Conservation (phyloP, 192 early-diverging fungal species). For the Backusella sp. region DNA sequence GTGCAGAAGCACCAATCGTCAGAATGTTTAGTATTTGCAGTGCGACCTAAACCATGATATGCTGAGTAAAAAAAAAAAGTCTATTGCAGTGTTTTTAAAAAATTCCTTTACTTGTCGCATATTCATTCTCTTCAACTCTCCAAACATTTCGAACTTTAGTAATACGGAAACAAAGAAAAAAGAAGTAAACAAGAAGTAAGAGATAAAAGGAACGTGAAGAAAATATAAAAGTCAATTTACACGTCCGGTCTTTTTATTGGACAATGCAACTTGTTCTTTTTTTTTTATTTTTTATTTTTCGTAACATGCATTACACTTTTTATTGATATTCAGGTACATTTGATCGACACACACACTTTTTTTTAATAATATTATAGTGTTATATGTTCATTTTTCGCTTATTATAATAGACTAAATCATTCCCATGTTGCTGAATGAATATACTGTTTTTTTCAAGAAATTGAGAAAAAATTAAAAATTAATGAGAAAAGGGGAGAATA, state of each 20-base stretch:
- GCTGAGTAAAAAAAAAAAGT: neutral
- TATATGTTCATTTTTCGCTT: too few species aligned
- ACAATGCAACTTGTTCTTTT: neutral
- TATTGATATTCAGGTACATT: neutral
- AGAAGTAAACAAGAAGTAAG: neutral
- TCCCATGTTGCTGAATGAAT: too few species aligned
- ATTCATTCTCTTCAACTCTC: slow-evolving; percentile 34
- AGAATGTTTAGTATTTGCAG: slow-evolving; percentile 84
- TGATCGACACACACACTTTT: neutral
- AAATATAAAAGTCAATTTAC: neutral
- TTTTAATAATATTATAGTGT: too few species aligned
- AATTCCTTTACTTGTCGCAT: slow-evolving; percentile 22
- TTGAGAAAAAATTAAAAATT: too few species aligned
- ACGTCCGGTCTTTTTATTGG: neutral
- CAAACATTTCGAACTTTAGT: slow-evolving; percentile 23
- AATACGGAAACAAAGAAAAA: neutral
- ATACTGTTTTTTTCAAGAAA: too few species aligned
- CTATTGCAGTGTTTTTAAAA: neutral
- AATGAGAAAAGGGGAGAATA: too few species aligned
- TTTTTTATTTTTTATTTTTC: neutral
- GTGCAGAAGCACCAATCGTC: slow-evolving; percentile 87
- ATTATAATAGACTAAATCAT: too few species aligned
- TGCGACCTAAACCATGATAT: slow-evolving; percentile 31
- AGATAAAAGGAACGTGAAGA: neutral
- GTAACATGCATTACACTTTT: too few species aligned